Percentiles rank a stretch among this genome's conserved stretches.
Conservation (phyloP, 1,139 yeast genomes). For the Yamadazyma kanchanaburiensis region DNA sequence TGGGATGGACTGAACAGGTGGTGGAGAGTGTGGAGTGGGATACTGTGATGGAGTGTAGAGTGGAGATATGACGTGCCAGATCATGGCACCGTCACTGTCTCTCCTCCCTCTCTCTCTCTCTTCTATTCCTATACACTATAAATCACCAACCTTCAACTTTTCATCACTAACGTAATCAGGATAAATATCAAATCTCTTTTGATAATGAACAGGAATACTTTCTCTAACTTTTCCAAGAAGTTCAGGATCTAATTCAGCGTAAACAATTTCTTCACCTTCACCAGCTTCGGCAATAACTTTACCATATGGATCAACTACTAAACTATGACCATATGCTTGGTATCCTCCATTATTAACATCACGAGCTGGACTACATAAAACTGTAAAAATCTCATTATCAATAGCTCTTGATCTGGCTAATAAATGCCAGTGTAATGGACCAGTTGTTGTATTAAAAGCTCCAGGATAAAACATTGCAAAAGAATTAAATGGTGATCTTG, state of each 20-base stretch:
- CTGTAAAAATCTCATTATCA: constrained; percentile 79
- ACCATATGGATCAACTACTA: constrained; percentile 87
- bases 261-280: constrained; percentile 76
- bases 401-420: constrained; percentile 85
- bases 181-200: constrained; percentile 84
- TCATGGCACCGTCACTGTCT: too few relatives aligned
- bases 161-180: constrained; percentile 56
- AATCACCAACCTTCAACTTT: constrained; percentile 36
- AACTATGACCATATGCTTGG: constrained; percentile 91
- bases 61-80: too few relatives aligned
- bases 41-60: too few relatives aligned
- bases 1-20: too few relatives aligned
- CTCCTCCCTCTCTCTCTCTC: too few relatives aligned
- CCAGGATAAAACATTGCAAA: constrained; percentile 94
- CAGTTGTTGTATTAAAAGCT: constrained; percentile 93
- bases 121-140: constrained; percentile 21
- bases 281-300: constrained; percentile 78
- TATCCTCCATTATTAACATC: constrained; percentile 63
- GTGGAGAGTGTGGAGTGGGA: too few relatives aligned
- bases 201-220: constrained; percentile 69
- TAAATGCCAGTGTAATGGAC: constrained; percentile 92
- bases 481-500: constrained; percentile 63
- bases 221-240: constrained; percentile 58
- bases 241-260: constrained; percentile 73
- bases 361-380: constrained; percentile 88